phyloP scores from a whole-genome alignment of 164 flowering plant species.

The Tetracentron sinense region DNA sequence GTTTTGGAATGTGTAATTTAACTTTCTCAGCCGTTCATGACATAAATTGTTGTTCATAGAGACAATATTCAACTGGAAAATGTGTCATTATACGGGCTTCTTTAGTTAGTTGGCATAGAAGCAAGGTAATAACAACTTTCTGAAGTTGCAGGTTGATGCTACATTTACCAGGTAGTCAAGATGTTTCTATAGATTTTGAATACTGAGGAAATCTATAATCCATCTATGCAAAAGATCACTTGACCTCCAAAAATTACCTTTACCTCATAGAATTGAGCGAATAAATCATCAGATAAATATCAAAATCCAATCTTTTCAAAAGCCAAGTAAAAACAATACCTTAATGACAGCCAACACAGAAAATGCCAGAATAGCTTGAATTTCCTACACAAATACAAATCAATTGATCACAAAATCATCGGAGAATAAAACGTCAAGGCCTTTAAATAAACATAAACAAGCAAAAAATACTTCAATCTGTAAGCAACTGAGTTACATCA shows the following conservation, averaged over 20 bases:
- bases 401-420: background rate
- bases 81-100: no score
- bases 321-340: conserved; percentile 46
- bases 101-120: no score
- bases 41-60: background rate
- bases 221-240: no score
- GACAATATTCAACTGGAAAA: background rate
- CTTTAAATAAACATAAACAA: background rate
- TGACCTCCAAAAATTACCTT: no score
- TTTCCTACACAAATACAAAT: conserved; percentile 44
- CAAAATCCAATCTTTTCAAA: background rate
- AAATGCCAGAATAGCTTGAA: conserved; percentile 69
- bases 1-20: background rate
- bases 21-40: background rate
- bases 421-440: background rate
- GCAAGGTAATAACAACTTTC: no score
- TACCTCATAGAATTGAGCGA: no score
- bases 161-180: no score
- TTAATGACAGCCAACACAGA: conserved; percentile 42
- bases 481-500: background rate
- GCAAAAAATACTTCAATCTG: background rate
- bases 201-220: no score
- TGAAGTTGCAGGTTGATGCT: no score
- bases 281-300: background rate
- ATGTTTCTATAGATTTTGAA: no score